Percentiles rank a stretch among this genome's conserved stretches.
These are phyloP conservation scores for Aureobasidium sp. DNA, from an alignment of 2,329 filamentous ascomycete species.

Conservation along the genomic window DNA sequence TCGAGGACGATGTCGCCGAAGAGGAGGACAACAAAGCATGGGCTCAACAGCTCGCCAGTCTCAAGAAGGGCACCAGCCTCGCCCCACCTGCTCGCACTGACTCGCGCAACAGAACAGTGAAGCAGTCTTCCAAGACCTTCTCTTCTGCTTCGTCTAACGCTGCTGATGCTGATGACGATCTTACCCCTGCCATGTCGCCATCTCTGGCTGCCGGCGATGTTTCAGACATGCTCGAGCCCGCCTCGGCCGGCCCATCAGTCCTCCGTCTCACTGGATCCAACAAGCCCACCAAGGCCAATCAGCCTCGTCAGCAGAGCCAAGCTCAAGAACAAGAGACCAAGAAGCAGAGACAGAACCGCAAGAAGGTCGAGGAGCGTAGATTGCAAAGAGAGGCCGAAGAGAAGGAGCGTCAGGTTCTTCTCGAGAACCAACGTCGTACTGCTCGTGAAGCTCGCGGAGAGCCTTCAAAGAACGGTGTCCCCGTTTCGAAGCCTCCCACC, in stretches of 20 bases:
- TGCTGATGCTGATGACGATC: slow-evolving; percentile 73
- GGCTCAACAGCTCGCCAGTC: slow-evolving; percentile 63
- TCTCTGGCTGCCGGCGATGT: slow-evolving; percentile 59
- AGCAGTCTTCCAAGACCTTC: slow-evolving; percentile 47
- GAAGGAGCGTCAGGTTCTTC: slow-evolving; percentile 63
- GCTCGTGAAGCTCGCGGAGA: slow-evolving; percentile 78
- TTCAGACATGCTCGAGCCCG: slow-evolving; percentile 83
- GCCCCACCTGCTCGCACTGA: slow-evolving; percentile 30
- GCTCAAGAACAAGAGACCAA: slow-evolving; percentile 71
- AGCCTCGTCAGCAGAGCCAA: slow-evolving; percentile 55
- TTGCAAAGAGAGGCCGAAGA: slow-evolving; percentile 68
- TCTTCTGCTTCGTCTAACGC: slow-evolving; percentile 60
- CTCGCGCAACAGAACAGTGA: slow-evolving; percentile 55
- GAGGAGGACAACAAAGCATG: slow-evolving; percentile 67
- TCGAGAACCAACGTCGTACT: slow-evolving; percentile 76
- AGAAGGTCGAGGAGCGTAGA: slow-evolving; percentile 79
- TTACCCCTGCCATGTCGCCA: slow-evolving; percentile 64
- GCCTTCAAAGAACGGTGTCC: slow-evolving; percentile 69
- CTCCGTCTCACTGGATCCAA: slow-evolving; percentile 67
- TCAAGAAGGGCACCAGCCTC: slow-evolving; percentile 62
- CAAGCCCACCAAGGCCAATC: slow-evolving; percentile 46
- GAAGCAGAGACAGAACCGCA: slow-evolving; percentile 89
- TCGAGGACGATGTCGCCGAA: slow-evolving; percentile 42
- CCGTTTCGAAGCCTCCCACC: slow-evolving; percentile 41
- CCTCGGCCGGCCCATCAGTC: slow-evolving; percentile 61